Percentiles rank a stretch among this genome's conserved stretches.
Evolutionary conservation across 805 yeast species (phyloP).

Genomic region (Saccharomyces paradoxus): DNA sequence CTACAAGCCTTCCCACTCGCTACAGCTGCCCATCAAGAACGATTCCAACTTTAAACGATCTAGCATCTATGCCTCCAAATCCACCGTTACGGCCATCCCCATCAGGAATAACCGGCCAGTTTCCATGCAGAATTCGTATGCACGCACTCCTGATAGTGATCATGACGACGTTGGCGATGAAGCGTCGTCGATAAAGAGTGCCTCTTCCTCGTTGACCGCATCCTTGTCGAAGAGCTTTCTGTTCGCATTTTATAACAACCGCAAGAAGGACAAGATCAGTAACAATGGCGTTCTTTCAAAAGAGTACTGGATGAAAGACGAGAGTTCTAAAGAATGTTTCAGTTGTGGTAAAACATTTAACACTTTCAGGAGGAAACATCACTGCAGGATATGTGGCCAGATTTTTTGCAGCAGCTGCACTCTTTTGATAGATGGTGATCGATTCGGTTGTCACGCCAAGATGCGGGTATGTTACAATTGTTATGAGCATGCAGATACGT

Average conservation of each 20-base stretch:
- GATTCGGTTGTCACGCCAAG: conserved; percentile 45
- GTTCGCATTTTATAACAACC: conserved; percentile 34
- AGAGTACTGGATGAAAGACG: conserved; percentile 95
- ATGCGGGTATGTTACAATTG: conserved; percentile 76
- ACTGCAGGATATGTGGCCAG: conserved; percentile 93
- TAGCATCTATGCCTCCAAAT: conserved; percentile 29
- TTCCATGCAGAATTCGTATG: conserved; percentile 4
- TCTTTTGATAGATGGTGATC: conserved; percentile 55
- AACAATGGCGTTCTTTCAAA: conserved; percentile 33
- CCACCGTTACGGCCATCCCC: conserved; percentile 29
- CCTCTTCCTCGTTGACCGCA: conserved; percentile 35
- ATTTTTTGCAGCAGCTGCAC: conserved; percentile 86
- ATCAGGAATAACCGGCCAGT: conserved; percentile 15
- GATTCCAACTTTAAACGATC: conserved; percentile 26
- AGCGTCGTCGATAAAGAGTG: conserved; percentile 30
- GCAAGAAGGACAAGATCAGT: conserved; percentile 15
- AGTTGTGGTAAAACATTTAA: conserved; percentile 73
- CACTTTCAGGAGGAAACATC: conserved; percentile 86
- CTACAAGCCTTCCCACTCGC: conserved; percentile 4
- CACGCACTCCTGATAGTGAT: conserved; percentile 1
- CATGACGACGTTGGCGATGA: conserved; percentile 30
- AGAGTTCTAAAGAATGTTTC: conserved; percentile 81
- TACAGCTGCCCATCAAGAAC: conserved; percentile 19
- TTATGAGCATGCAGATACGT: conserved; percentile 50
- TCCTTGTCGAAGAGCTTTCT: conserved; percentile 36